Percentiles rank a stretch among this genome's conserved stretches.
These are phyloP conservation scores for Helicosporidium sp. DNA, from an alignment of 139 green algal genomes.

Conservation along the genomic window DNA sequence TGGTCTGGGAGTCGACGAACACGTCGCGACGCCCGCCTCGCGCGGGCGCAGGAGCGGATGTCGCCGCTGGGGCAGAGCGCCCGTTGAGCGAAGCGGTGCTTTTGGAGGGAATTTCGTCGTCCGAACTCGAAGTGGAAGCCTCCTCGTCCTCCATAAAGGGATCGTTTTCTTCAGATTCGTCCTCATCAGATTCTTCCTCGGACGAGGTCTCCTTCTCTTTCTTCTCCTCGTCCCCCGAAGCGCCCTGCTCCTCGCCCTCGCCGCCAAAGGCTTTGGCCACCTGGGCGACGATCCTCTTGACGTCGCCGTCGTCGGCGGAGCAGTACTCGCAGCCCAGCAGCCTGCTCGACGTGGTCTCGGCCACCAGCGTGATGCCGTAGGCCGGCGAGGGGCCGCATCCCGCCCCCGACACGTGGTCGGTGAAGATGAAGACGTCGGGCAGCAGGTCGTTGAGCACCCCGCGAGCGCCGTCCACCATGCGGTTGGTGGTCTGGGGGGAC, in stretches of 20 bases:
- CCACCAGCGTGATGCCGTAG: constrained; percentile 83
- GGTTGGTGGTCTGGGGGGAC: constrained; percentile 59
- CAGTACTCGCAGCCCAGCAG: constrained; percentile 56
- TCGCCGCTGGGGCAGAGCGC: too few species aligned
- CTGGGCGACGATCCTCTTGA: not conserved
- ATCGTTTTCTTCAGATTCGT: too few species aligned
- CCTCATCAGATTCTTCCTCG: constrained; percentile 2
- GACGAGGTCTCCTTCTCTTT: too few species aligned
- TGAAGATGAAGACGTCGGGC: constrained; percentile 97
- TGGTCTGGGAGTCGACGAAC: not conserved
- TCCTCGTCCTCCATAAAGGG: too few species aligned
- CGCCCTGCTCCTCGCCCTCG: constrained; percentile 8
- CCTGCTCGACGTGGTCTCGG: constrained; percentile 79
- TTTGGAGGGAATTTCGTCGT: too few species aligned
- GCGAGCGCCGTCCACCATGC: constrained; percentile 69
- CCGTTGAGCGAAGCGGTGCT: too few species aligned
- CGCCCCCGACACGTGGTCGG: constrained; percentile 62
- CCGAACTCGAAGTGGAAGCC: too few species aligned
- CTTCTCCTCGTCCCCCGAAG: constrained; percentile 1
- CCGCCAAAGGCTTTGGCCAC: not conserved
- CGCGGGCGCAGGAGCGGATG: not conserved
- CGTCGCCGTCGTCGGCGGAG: not conserved
- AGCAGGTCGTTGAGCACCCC: constrained; percentile 82
- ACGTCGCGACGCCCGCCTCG: too few species aligned
- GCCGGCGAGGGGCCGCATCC: constrained; percentile 58